Percentiles rank a stretch among this genome's conserved stretches.
These are phyloP conservation scores for Caloboletus firmus DNA, from an alignment of 1,284 basidiomycete species.

Conservation along the genomic window DNA sequence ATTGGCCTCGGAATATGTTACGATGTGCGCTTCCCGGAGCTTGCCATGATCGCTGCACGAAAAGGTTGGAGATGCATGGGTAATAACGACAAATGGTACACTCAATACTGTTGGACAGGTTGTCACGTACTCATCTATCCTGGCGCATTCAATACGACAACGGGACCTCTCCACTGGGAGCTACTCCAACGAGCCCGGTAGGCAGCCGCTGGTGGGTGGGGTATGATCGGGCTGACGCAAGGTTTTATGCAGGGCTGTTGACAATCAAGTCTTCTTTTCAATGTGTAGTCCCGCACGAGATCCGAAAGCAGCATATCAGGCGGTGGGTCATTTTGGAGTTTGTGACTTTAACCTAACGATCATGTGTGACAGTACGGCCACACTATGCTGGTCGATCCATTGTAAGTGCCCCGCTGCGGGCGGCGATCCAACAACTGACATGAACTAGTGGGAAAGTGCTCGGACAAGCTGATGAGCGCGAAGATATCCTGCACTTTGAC, in stretches of 20 bases:
- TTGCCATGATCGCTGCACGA: conserved; percentile 89
- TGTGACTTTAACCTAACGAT: conserved; percentile 1
- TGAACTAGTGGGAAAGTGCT: conserved; percentile 73
- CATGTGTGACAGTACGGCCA: conserved; percentile 75
- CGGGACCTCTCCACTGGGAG: conserved; percentile 97
- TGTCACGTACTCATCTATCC: conserved; percentile 92
- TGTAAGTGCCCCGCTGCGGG: conserved; percentile 48
- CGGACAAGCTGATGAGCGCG: conserved; percentile 75
- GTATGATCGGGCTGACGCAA: conserved; percentile 9
- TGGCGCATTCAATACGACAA: conserved; percentile 87
- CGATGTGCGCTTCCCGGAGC: conserved; percentile 92
- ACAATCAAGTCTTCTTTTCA: conserved; percentile 94
- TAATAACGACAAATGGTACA: background rate
- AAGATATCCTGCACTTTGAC: conserved; percentile 78
- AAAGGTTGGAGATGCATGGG: conserved; percentile 51
- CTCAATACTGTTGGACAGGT: conserved; percentile 46
- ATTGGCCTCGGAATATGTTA: conserved; percentile 93
- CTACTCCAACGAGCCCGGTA: conserved; percentile 85
- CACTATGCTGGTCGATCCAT: conserved; percentile 86
- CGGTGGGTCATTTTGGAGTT: conserved; percentile 51
- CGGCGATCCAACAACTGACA: conserved; percentile 7
- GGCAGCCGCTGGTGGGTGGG: conserved; percentile 22
- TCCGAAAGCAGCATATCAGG: conserved; percentile 78
- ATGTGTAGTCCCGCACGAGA: conserved; percentile 97
- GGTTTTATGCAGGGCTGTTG: conserved; percentile 68